Base-by-base conservation (phyloP, 2,329 filamentous ascomycete genomes). In the Teratosphaeria epicoccoides region DNA sequence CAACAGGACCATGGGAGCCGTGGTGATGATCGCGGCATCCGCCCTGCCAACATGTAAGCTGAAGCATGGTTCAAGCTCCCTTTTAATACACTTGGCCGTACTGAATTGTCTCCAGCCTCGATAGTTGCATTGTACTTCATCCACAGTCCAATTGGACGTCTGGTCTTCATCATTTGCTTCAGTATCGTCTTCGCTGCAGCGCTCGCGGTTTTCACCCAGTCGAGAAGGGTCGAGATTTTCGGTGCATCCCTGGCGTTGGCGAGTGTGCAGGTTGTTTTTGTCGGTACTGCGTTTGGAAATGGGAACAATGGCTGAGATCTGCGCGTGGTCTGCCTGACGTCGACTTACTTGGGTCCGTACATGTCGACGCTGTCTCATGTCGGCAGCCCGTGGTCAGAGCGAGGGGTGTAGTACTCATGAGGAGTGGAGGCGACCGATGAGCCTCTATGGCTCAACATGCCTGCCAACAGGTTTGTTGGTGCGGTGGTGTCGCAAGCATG, bases 181-280 rank as follows among this genome's bases (percentile, higher is more conserved):
- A 55, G 54, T 11, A 51, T 52, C 10, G 46, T 61, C 7, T 63
- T 61, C 46, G 53, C 58, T n/a, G 49, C 51, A 2, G 54, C 51
- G 2, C 28, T 62, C 26, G 54, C 57, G 3, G 37, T 61, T 11
- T 61, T 61, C 40, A 62, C 58, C 0, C 53, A 58, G 20, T 60
- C 61, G 3, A 56, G 53, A 20, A 53, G 56, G 14, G 56, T 62
- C n/a, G 59, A 63, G 40, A 55, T 62, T 10, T 61, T 62, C 33
- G 59, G 58, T 26, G 60, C 57, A 1, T 56, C 56, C 29, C 58
- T 56, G 4, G 58, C 60, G 3, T 47, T 61, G 50, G 60, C 61
- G 12, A 53, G 49, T 10, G 61, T 63, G 6, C 61, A 63, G 43
- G 61, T 63, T 3, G 60, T 62, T 4, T 62, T 61, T 52, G 58